Evolutionary conservation across 2,329 filamentous ascomycete species (phyloP).

Genomic region (Coleophoma eucalyptorum): DNA sequence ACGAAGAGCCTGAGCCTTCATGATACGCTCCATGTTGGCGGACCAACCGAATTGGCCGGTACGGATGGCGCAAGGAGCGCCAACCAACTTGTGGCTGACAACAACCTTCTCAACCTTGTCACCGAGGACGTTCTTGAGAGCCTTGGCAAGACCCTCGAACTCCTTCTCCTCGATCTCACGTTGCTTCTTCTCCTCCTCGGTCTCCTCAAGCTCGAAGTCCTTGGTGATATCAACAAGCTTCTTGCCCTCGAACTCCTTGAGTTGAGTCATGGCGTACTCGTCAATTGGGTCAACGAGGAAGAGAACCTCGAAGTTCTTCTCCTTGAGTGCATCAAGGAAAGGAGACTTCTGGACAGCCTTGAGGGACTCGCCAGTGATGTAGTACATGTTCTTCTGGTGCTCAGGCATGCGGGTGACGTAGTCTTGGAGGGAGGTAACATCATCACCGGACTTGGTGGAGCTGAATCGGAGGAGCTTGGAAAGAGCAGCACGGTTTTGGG

Average conservation of each 20-base stretch:
- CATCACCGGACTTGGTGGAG: conserved; percentile 98
- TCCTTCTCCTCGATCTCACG: conserved; percentile 98
- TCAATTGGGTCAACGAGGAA: conserved; percentile 97
- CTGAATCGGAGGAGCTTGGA: conserved; percentile 99
- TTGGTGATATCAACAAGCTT: conserved; percentile 99
- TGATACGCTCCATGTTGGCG: conserved; percentile 99
- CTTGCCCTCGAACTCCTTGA: conserved; percentile 99
- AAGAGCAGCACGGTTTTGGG: conserved; percentile 87
- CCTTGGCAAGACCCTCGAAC: conserved; percentile 90
- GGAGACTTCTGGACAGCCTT: conserved; percentile 98
- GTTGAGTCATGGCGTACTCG: conserved; percentile 31
- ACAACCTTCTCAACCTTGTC: conserved; percentile 99
- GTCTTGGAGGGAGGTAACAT: conserved; percentile 90
- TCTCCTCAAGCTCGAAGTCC: conserved; percentile 99
- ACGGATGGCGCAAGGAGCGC: conserved; percentile 95
- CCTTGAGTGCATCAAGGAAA: conserved; percentile 97
- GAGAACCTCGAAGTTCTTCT: conserved; percentile 98
- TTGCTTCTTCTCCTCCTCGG: conserved; percentile 95
- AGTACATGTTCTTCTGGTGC: conserved; percentile 99
- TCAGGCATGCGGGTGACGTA: conserved; percentile 99
- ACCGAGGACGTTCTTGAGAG: conserved; percentile 97
- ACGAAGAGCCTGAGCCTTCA: conserved; percentile 99
- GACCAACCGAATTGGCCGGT: conserved; percentile 99
- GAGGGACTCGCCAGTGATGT: conserved; percentile 99
- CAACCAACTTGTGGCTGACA: conserved; percentile 94